These are phyloP conservation scores for Botrytis fragariae DNA, from an alignment of 2,329 filamentous ascomycete species.

Conservation along the genomic window DNA sequence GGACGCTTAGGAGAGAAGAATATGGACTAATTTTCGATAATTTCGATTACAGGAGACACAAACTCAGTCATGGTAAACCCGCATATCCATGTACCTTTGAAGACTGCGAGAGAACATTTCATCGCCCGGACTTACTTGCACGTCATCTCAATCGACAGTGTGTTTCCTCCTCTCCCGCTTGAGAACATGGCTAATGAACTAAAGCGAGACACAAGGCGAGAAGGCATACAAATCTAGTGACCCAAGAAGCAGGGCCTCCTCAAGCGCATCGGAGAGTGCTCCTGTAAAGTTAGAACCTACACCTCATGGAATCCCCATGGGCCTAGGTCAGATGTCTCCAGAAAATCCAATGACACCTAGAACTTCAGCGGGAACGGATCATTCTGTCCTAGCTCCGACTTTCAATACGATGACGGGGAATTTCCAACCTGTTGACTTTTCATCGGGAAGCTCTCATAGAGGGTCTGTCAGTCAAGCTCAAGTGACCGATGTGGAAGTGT, in stretches of 20 bases:
- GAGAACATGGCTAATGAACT: slow-evolving; percentile 24
- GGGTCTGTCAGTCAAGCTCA: slow-evolving; percentile 29
- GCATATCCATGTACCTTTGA: slow-evolving; percentile 50
- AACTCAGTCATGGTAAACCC: slow-evolving; percentile 57
- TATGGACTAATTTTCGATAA: neutral
- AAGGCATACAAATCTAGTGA: slow-evolving; percentile 38
- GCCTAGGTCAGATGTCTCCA: slow-evolving; percentile 25
- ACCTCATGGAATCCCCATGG: slow-evolving; percentile 11
- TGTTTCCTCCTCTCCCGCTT: slow-evolving; percentile 29
- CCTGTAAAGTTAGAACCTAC: slow-evolving; percentile 15
- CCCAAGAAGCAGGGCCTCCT: slow-evolving; percentile 34
- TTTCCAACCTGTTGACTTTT: slow-evolving; percentile 31
- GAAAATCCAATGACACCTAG: slow-evolving; percentile 30
- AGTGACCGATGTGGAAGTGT: slow-evolving; percentile 27
- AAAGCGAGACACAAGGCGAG: slow-evolving; percentile 48
- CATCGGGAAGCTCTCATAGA: slow-evolving; percentile 25
- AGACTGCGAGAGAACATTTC: slow-evolving; percentile 56
- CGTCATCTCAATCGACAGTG: slow-evolving; percentile 55
- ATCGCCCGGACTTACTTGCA: slow-evolving; percentile 58
- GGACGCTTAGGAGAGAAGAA: neutral
- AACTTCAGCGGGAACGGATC: slow-evolving; percentile 29
- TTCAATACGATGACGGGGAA: slow-evolving; percentile 28
- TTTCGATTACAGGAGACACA: slow-evolving; percentile 50
- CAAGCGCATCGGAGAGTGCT: slow-evolving; percentile 31
- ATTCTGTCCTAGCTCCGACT: slow-evolving; percentile 29